phyloP scores from a whole-genome alignment of 1,139 yeast genomes.

The Geotrichum klebahnii region DNA sequence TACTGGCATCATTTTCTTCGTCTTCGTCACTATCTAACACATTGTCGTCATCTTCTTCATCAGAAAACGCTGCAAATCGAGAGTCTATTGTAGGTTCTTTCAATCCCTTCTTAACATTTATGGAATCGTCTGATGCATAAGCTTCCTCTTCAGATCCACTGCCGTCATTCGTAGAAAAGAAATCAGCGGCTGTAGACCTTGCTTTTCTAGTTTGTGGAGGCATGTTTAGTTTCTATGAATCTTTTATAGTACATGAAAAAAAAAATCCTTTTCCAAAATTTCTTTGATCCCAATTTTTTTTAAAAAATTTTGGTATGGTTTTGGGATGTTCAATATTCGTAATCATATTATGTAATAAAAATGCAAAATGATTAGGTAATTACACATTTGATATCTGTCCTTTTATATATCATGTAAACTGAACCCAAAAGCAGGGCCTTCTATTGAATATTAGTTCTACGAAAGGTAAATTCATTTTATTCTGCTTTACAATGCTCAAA shows the following conservation, averaged over 20 bases:
- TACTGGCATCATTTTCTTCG: slow-evolving; percentile 18
- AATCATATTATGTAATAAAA: no score
- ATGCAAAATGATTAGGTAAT: no score
- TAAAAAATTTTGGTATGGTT: background rate
- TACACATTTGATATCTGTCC: no score
- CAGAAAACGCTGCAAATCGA: slow-evolving; percentile 16
- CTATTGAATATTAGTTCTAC: background rate
- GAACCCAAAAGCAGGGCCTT: background rate
- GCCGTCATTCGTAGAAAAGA: slow-evolving; percentile 14
- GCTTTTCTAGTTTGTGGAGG: slow-evolving; percentile 2
- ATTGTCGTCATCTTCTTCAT: slow-evolving; percentile 17
- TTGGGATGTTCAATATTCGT: background rate
- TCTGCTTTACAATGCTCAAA: no score
- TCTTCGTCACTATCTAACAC: slow-evolving; percentile 9
- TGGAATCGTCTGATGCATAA: slow-evolving; percentile 5
- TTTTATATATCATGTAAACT: no score
- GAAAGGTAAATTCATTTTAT: no score
- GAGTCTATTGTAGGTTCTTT: slow-evolving; percentile 10
- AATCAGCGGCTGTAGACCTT: slow-evolving; percentile 16
- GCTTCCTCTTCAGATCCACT: slow-evolving; percentile 10
- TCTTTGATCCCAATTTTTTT: no score
- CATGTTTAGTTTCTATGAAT: background rate
- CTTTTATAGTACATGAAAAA: background rate
- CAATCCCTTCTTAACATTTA: slow-evolving; percentile 11
- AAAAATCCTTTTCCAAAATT: no score